Evolutionary conservation across 2,329 filamentous ascomycete genomes (phyloP).

Genomic region (Epichloe baconii): DNA sequence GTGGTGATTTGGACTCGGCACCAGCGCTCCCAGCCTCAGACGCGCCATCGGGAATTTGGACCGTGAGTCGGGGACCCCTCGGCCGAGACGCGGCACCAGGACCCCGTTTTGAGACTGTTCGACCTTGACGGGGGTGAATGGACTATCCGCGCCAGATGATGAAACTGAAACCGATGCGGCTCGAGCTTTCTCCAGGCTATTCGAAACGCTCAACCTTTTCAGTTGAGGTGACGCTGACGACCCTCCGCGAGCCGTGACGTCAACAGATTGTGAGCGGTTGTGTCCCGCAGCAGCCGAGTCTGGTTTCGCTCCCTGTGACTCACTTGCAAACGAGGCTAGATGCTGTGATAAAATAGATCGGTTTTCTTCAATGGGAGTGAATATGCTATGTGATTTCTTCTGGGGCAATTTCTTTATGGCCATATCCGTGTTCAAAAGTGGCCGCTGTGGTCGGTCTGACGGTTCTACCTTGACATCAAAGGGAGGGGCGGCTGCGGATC

Average conservation of each 20-base stretch:
- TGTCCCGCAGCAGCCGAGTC: constrained; percentile 18
- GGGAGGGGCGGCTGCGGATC: constrained; percentile 41
- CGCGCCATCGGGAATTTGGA: constrained; percentile 87
- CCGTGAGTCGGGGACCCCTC: constrained; percentile 66
- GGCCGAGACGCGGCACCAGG: constrained; percentile 55
- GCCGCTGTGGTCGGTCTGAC: constrained; percentile 32
- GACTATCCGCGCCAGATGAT: constrained; percentile 50
- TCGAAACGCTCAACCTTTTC: constrained; percentile 35
- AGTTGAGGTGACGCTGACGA: constrained; percentile 43
- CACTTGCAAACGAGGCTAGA: constrained; percentile 52
- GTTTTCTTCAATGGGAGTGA: constrained; percentile 92
- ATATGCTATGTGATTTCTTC: constrained; percentile 82
- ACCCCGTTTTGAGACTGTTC: constrained; percentile 54
- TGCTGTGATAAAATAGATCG: constrained; percentile 80
- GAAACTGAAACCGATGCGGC: constrained; percentile 34
- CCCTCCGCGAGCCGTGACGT: constrained; percentile 42
- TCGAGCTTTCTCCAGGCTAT: constrained; percentile 31
- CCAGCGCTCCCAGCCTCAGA: constrained; percentile 66
- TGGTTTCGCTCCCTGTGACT: constrained; percentile 28
- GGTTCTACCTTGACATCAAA: constrained; percentile 33
- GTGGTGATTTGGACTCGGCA: constrained; percentile 54
- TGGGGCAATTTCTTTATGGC: constrained; percentile 53
- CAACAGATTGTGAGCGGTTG: constrained; percentile 50
- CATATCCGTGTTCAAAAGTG: constrained; percentile 35
- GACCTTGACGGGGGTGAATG: constrained; percentile 58